phyloP scores from a whole-genome alignment of 139 green algal species.

The Auxenochlorella pyrenoidosa region DNA sequence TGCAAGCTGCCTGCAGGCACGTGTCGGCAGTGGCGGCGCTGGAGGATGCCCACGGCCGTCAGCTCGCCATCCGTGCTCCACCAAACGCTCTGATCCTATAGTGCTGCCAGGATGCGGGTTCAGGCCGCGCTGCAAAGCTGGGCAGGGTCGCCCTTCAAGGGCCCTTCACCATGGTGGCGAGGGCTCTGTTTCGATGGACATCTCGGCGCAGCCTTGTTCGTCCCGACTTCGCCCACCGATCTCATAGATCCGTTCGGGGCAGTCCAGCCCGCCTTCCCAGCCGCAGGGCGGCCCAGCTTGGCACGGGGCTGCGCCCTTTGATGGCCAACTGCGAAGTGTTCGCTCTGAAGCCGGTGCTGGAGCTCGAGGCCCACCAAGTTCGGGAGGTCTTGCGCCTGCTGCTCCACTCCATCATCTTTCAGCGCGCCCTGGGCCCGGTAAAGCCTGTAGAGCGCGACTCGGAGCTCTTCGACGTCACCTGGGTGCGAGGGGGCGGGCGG shows the following conservation, averaged over 20 bases:
- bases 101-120: too few relatives aligned
- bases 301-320: background rate
- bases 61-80: too few relatives aligned
- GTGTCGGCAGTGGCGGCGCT: too few relatives aligned
- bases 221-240: background rate
- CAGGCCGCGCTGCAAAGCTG: too few relatives aligned
- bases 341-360: background rate
- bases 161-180: too few relatives aligned
- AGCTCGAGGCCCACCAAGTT: conserved; percentile 34
- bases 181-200: background rate
- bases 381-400: conserved; percentile 85
- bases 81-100: too few relatives aligned
- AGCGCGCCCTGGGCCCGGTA: conserved; percentile 86
- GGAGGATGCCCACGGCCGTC: too few relatives aligned
- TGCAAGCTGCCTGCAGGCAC: too few relatives aligned
- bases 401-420: conserved; percentile 96
- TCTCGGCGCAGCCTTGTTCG: background rate
- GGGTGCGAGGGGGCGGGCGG: conserved; percentile 61
- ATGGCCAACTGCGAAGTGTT: conserved; percentile 53
- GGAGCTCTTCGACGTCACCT: conserved; percentile 95
- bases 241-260: background rate
- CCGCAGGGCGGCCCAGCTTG: background rate
- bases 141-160: too few relatives aligned
- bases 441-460: conserved; percentile 85
- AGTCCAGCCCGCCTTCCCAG: background rate